Evolutionary conservation across 2,329 filamentous ascomycete genomes (phyloP).

Genomic region (Aureobasidium sp.): DNA sequence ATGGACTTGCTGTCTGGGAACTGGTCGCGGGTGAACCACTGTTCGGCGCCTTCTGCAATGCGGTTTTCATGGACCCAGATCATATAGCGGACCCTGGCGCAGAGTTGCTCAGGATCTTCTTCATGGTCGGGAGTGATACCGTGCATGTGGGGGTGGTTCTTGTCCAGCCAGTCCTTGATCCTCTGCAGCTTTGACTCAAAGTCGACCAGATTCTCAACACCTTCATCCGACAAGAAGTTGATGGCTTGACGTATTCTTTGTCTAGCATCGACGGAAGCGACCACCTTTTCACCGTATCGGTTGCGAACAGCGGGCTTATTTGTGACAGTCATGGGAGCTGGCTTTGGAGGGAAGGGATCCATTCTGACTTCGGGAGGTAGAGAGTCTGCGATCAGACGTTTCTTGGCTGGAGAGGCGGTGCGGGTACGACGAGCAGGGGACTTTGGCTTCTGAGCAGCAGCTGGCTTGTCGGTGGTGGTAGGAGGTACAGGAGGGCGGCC

Average conservation of each 20-base stretch:
- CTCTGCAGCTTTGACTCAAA: conserved; percentile 1
- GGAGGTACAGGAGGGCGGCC: background rate
- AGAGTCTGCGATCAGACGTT: conserved; percentile 2
- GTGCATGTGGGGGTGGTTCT: background rate
- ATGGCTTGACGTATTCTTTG: conserved; percentile 5
- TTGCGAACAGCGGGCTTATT: conserved; percentile 17
- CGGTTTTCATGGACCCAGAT: background rate
- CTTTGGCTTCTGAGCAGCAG: background rate
- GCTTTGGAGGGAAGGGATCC: conserved; percentile 6
- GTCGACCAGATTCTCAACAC: conserved; percentile 9
- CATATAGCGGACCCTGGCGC: background rate
- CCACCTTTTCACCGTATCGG: conserved; percentile 16
- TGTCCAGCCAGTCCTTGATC: background rate
- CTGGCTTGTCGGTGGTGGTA: background rate
- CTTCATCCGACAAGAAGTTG: conserved; percentile 20
- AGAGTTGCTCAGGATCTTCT: background rate
- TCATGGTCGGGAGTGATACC: background rate
- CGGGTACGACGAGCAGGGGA: background rate
- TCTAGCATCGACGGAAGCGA: background rate
- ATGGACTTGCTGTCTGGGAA: background rate
- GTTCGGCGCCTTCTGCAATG: background rate
- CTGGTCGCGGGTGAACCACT: conserved; percentile 11
- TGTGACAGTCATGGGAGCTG: conserved; percentile 5
- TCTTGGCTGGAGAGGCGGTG: conserved; percentile 6
- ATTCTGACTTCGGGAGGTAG: conserved; percentile 3